These are phyloP conservation scores for Candida glucosophila DNA, from an alignment of 1,139 yeast species.

Conservation along the genomic window DNA sequence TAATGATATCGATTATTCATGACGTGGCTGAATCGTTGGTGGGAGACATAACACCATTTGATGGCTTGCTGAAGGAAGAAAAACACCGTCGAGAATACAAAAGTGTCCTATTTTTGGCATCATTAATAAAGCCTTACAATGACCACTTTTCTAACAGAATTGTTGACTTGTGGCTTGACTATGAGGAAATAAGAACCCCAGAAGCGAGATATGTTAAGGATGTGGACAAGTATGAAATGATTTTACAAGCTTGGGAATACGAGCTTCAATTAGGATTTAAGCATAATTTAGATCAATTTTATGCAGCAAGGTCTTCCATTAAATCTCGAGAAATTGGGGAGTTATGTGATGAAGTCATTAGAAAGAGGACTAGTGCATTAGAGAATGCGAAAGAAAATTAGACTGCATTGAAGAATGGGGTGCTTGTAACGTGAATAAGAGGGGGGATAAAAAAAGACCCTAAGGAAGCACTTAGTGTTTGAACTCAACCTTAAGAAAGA, in stretches of 20 bases:
- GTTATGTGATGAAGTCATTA: slow-evolving; percentile 61
- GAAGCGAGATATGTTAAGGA: slow-evolving; percentile 93
- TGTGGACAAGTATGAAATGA: slow-evolving; percentile 87
- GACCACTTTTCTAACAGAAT: slow-evolving; percentile 56
- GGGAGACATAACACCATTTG: slow-evolving; percentile 92
- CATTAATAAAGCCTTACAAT: slow-evolving; percentile 58
- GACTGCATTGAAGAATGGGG: too few relatives aligned
- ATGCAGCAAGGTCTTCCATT: slow-evolving; percentile 52
- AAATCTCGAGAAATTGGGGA: slow-evolving; percentile 64
- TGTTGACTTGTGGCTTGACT: slow-evolving; percentile 75
- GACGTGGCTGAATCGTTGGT: slow-evolving; percentile 92
- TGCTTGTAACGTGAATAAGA: too few relatives aligned
- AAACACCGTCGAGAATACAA: slow-evolving; percentile 77
- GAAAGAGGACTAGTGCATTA: slow-evolving; percentile 36
- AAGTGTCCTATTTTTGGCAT: slow-evolving; percentile 61
- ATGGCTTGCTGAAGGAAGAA: slow-evolving; percentile 52
- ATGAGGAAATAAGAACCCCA: slow-evolving; percentile 70
- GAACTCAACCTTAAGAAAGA: too few relatives aligned
- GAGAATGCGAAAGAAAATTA: too few relatives aligned
- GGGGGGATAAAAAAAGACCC: too few relatives aligned
- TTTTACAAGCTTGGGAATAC: slow-evolving; percentile 85
- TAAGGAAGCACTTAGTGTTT: too few relatives aligned
- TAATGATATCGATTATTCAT: slow-evolving; percentile 80
- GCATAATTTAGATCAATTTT: slow-evolving; percentile 62
- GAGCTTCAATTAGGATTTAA: slow-evolving; percentile 55